Evolutionary conservation across 148 eudicot species (phyloP), one percentile per base, ranked within the genome.

Genomic region (Amaranthus palmeri): DNA sequence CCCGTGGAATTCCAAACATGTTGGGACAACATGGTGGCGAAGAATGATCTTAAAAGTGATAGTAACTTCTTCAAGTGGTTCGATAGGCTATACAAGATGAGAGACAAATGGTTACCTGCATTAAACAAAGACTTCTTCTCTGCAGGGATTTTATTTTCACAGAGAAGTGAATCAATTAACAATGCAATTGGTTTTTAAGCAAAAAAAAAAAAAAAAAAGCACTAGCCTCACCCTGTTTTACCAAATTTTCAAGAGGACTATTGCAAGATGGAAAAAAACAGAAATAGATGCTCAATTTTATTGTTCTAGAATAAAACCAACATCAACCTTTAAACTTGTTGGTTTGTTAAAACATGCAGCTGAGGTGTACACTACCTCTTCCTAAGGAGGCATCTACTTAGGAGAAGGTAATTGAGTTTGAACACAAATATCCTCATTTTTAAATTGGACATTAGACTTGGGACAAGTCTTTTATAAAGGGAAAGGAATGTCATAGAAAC

Each of bases 41-140:
- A 40, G 6, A 15, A 67, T 25, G 14, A 46, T 8, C 13, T 61
- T 1, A 25, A 67, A 67, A 18, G 10, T 4, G 6, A 36, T 18
- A 25, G 36, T 25, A 25, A 25, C 36, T 25, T 25, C 36, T 25
- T 25, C 36, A 0, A 25, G 36, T 50, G 42, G 70, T 48, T 67
- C 49, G 10, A 50, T 7, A 14, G 8, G n/a, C 12, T 50, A 6
- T 67, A 17, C n/a, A 18, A 18, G 4, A 6, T 49, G 4, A 14
- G 56, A 15, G 57, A 48, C 7, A 67, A 67, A 18, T 67, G 70
- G 70, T 67, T 43, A 3, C 49, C 70, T 18, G 15, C 56, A 8
- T 0, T 67, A 3, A 15, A 41, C 56, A 67, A 40, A 9, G 65
- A 40, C 2, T 40, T 2, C 25, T 61, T 40, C 12, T 61, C 7